Evolutionary conservation across 2,329 filamentous ascomycete genomes (phyloP).

Genomic region (Aphanocladium album): DNA sequence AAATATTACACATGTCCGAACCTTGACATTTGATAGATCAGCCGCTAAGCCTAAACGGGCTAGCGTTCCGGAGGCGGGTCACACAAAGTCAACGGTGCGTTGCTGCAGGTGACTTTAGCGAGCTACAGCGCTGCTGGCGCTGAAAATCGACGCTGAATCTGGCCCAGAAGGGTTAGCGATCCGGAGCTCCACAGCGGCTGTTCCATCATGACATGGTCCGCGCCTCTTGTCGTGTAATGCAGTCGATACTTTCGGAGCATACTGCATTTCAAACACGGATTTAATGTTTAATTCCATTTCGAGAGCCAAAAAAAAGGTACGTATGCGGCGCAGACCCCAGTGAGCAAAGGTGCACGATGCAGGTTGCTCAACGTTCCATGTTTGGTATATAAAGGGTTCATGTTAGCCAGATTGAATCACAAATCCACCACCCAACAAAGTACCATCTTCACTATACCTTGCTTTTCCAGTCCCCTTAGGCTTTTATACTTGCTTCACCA

Average conservation of each 20-base stretch:
- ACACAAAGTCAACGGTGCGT: not conserved
- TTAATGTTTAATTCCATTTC: not conserved
- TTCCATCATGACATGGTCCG: not conserved
- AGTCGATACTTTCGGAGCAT: not conserved
- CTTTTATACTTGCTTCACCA: no score
- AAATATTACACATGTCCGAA: not conserved
- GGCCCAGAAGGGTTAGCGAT: slow-evolving; percentile 7
- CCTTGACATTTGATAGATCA: not conserved
- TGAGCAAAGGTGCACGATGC: no score
- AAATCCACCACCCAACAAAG: not conserved
- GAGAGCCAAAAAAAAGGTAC: no score
- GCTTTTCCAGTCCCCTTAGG: no score
- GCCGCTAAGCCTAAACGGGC: not conserved
- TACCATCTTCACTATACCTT: not conserved
- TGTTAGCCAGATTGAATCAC: no score
- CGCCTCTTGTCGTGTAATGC: not conserved
- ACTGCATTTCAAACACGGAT: not conserved
- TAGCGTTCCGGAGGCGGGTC: slow-evolving; percentile 4
- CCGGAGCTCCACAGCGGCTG: slow-evolving; percentile 5
- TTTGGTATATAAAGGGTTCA: no score
- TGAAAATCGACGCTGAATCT: not conserved
- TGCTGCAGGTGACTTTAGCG: not conserved
- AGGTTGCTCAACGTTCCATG: no score
- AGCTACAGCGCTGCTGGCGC: not conserved
- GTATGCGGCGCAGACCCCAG: no score